Percentiles rank a stretch among this genome's conserved stretches.
Conservation (phyloP, 1,284 basidiomycete species). For the Malassezia cuniculi region DNA sequence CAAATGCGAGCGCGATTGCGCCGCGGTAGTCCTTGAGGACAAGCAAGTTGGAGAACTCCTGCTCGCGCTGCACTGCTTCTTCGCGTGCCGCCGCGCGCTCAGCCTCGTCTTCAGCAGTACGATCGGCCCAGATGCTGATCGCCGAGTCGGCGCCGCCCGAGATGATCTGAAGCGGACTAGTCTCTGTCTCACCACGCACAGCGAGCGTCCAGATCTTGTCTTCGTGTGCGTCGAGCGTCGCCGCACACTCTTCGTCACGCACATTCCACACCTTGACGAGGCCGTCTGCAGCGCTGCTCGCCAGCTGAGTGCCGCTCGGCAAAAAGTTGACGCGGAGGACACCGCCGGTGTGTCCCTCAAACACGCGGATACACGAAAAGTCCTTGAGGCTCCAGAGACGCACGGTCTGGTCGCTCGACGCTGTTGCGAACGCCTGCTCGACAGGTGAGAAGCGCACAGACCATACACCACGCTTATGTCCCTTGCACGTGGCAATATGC, state of each 20-base stretch:
- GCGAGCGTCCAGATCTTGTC: slow-evolving; percentile 85
- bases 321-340: slow-evolving; percentile 86
- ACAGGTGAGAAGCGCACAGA: slow-evolving; percentile 70
- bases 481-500: slow-evolving; percentile 68
- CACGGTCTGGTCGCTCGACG: slow-evolving; percentile 84
- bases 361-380: slow-evolving; percentile 48
- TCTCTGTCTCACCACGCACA: slow-evolving; percentile 60
- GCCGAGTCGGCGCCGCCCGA: slow-evolving; percentile 89
- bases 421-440: slow-evolving; percentile 77
- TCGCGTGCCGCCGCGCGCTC: slow-evolving; percentile 39
- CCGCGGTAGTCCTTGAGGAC: slow-evolving; percentile 74
- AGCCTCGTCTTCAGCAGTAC: slow-evolving; percentile 65
- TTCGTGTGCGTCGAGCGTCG: slow-evolving; percentile 88
- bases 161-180: slow-evolving; percentile 49
- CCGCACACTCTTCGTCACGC: slow-evolving; percentile 63
- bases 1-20: slow-evolving; percentile 78
- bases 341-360: slow-evolving; percentile 67
- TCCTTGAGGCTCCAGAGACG: slow-evolving; percentile 77
- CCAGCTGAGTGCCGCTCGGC: slow-evolving; percentile 68
- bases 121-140: slow-evolving; percentile 86
- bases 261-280: slow-evolving; percentile 92
- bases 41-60: slow-evolving; percentile 85
- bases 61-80: slow-evolving; percentile 54
- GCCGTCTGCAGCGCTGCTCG: slow-evolving; percentile 81
- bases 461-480: slow-evolving; percentile 96